Conservation (phyloP, 164 flowering plant genomes). For the Piper longum region DNA sequence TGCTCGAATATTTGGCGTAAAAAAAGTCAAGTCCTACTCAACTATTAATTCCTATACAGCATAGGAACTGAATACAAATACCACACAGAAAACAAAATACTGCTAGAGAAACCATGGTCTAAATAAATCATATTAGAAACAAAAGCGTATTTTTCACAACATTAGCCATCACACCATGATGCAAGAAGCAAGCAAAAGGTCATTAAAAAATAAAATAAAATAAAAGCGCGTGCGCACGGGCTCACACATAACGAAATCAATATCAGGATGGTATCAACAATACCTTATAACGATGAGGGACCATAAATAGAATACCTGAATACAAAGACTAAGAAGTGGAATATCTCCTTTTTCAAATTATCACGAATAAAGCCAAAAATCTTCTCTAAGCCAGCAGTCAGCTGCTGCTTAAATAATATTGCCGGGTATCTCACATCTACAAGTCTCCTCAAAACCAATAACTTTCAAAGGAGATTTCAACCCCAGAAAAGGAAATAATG, state of each 20-base stretch:
- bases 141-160: too few species aligned
- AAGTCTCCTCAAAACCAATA: constrained; percentile 58
- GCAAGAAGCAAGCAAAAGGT: neutral
- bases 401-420: constrained; percentile 74
- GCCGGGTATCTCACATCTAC: constrained; percentile 88
- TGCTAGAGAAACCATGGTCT: too few species aligned
- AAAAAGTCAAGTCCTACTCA: too few species aligned
- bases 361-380: constrained; percentile 87
- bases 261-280: neutral
- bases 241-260: too few species aligned
- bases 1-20: too few species aligned
- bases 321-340: constrained; percentile 57
- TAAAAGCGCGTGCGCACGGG: neutral
- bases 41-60: too few species aligned
- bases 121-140: too few species aligned
- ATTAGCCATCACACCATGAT: too few species aligned
- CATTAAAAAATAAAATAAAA: too few species aligned
- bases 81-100: too few species aligned
- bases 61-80: too few species aligned
- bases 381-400: constrained; percentile 87
- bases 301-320: constrained; percentile 43
- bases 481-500: constrained; percentile 25
- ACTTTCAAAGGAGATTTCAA: constrained; percentile 52
- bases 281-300: neutral
- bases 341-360: constrained; percentile 78